These are phyloP conservation scores for Bretziella fagacearum DNA, from an alignment of 2,329 filamentous ascomycete species.

Conservation along the genomic window DNA sequence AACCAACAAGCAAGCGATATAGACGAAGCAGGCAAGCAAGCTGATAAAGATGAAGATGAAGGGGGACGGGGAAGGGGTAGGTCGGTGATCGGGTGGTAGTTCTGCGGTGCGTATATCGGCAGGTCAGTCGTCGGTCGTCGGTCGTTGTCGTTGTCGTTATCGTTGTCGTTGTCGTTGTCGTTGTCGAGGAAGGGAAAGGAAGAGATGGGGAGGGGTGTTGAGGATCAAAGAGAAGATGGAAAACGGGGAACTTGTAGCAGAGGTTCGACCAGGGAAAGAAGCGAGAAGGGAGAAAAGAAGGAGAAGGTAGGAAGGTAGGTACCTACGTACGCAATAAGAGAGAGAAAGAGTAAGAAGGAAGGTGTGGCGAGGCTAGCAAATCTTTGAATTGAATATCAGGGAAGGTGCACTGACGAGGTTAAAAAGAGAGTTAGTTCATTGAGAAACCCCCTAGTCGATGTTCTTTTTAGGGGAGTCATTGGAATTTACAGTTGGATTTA, in stretches of 20 bases:
- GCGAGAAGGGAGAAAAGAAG: constrained; percentile 6
- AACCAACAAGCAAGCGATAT: background rate
- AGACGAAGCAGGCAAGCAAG: background rate
- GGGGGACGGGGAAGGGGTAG: background rate
- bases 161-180: too few species aligned
- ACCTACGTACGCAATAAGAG: too few species aligned
- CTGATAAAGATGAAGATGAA: background rate
- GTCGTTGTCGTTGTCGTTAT: too few species aligned
- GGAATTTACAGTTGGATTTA: too few species aligned
- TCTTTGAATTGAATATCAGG: too few species aligned
- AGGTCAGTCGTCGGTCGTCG: too few species aligned
- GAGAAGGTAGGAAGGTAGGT: background rate
- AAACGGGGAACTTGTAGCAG: background rate
- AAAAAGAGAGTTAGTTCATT: too few species aligned
- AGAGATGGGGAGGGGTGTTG: background rate
- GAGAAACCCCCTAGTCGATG: too few species aligned
- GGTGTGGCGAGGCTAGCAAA: background rate
- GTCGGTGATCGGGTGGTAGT: background rate
- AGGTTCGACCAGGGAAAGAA: background rate
- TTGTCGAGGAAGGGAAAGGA: too few species aligned
- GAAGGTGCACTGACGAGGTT: too few species aligned
- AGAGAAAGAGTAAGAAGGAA: background rate
- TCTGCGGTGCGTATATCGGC: too few species aligned
- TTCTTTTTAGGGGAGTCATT: too few species aligned
- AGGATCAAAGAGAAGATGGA: background rate